Evolutionary conservation across 2,329 filamentous ascomycete genomes (phyloP), one percentile per base, ranked within the genome.

Genomic region (Ophiostoma novo-ulmi): DNA sequence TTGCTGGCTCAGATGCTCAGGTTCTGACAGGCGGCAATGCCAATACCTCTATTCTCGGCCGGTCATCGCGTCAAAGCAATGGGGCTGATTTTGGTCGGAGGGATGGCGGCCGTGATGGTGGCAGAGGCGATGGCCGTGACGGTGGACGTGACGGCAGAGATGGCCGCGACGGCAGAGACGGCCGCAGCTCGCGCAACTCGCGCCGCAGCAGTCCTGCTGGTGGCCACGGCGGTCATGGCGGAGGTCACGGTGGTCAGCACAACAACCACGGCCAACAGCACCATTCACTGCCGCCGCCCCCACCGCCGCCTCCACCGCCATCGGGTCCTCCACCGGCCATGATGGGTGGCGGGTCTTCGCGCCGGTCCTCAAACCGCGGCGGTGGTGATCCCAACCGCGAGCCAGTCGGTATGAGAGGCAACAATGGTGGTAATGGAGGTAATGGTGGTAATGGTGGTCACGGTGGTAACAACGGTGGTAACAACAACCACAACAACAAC

Each of bases 1-100:
- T 87, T 48, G 83, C 80, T 22, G 82, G 82, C 22, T 87, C 85
- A 2, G 86, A 88, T 73, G 83, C 83, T 1, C 86, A 88, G 75
- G 83, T 85, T 5, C 79, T 87, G 2, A 84, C 84, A 0, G 85
- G 85, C 31, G 84, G 83, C 58, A 58, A 58, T 22, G 85, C 86
- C 35, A 83, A 52, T 13, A 58, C 44, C 22, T 26, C 26, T 2
- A 55, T 22, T 13, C 67, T 22, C 17, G 7, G 48, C 44, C 65
- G 64, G 1, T 55, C 65, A 8, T 64, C 35, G 5, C 65, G 71
- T 3, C 63, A 65, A 35, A 68, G 65, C 65, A 70, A 67, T 11
- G 70, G 68, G 5, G 52, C 44, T 20, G 63, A 68, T 10, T 41
- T 26, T 41, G 36, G 65, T n/a, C 65, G 65, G 20, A 22, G 52